Base-by-base conservation (phyloP, 768 basidiomycete species). In the Imleria badia region DNA sequence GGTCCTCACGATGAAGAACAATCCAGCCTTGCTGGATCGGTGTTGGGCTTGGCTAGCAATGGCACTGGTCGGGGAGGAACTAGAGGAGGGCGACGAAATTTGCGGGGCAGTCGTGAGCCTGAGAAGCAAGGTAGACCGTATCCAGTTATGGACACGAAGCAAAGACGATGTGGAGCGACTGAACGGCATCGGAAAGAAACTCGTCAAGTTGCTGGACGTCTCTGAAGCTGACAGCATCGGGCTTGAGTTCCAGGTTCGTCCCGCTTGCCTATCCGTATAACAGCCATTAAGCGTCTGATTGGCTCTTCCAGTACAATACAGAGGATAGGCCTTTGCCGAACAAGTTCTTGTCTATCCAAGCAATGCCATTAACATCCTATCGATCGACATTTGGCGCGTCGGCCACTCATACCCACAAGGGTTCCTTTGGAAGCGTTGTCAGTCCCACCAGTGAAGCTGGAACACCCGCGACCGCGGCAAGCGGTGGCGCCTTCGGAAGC, bases 1-100 rank as follows among this genome's bases (percentile, higher is more conserved):
- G 94, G 92, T 94, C 19, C 72, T 98, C 53, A 92, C 92, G 64
- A 92, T 96, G 87, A 88, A 89, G 76, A 86, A 87, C 63, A 89
- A 87, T 60, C 84, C 91, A 4, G 71, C 73, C 44, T 69, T 94
- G 62, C 75, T 96, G 46, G 94, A 97, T 75, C 79, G 89, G 35
- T 91, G 87, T 70, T 97, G 94, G 94, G 80, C 79, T 44, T 94
- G 91, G 84, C 77, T 96, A 19, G 85, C 89, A 31, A 93, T 96
- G 88, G 91, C 90, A 5, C 80, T 97, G 13, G 89, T 97, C 11
- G 94, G 64, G 10, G 59, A 66, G 66, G 78, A 89, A 63, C 83
- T 83, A 65, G 86, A 78, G 45, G 86, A 75, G 26, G 83, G 79
- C 59, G 94, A 84, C 66, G 79, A 83, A 59, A 88, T 94, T 52